These are phyloP conservation scores for Pouteria campechiana DNA, from an alignment of 179 eudicot genomes.

Conservation along the genomic window DNA sequence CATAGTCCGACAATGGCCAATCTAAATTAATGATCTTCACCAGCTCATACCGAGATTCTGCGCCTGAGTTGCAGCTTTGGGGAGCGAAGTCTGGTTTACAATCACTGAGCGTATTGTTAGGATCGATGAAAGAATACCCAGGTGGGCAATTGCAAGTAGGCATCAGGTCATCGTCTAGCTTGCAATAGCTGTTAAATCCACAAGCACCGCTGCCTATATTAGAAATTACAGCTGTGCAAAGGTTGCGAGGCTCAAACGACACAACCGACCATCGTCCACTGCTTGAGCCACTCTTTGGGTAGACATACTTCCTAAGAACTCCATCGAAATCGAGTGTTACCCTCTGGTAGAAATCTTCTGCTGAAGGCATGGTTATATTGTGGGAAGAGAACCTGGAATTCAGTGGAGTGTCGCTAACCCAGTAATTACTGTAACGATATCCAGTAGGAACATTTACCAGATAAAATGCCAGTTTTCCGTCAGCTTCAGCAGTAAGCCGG, in stretches of 20 bases:
- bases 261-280: too few relatives aligned
- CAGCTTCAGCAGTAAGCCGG: too few relatives aligned
- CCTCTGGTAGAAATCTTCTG: too few relatives aligned
- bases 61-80: slow-evolving; percentile 2
- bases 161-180: not conserved
- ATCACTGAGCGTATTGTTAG: not conserved
- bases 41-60: slow-evolving; percentile 3
- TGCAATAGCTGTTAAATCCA: slow-evolving; percentile 7
- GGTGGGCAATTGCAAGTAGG: slow-evolving; percentile 3
- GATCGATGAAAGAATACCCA: not conserved
- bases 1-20: slow-evolving; percentile 5
- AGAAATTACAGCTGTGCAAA: not conserved
- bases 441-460: too few relatives aligned
- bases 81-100: not conserved
- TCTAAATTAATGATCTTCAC: not conserved
- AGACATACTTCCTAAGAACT: too few relatives aligned
- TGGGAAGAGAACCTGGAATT: too few relatives aligned
- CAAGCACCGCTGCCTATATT: slow-evolving; percentile 1
- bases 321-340: too few relatives aligned
- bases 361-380: too few relatives aligned
- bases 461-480: too few relatives aligned
- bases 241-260: not conserved
- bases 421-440: too few relatives aligned
- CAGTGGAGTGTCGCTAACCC: too few relatives aligned
- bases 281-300: too few relatives aligned